These are phyloP conservation scores for Lachnellula cervina DNA, from an alignment of 2,329 filamentous ascomycete genomes.

Conservation along the genomic window DNA sequence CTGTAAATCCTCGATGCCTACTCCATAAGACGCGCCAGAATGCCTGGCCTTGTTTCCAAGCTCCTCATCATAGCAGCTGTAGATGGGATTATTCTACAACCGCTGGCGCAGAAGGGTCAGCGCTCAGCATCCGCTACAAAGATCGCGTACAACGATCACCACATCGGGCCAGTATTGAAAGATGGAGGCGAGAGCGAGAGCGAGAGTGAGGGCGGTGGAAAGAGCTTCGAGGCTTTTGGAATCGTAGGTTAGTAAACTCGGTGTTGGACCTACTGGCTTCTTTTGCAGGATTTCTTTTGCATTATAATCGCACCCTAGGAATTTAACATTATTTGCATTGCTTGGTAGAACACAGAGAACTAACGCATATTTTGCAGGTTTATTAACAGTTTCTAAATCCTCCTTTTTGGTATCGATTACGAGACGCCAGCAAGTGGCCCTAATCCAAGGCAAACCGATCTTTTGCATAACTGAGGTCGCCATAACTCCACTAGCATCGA, in stretches of 20 bases:
- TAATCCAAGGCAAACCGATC: constrained; percentile 74
- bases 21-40: constrained; percentile 21
- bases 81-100: constrained; percentile 33
- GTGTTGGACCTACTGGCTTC: background rate
- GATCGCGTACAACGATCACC: constrained; percentile 29
- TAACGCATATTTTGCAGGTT: constrained; percentile 49
- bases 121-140: constrained; percentile 25
- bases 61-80: constrained; percentile 31
- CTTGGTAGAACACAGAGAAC: background rate
- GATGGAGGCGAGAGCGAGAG: constrained; percentile 7
- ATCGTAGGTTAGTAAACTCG: constrained; percentile 29
- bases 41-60: constrained; percentile 33
- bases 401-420: constrained; percentile 86
- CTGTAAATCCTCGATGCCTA: constrained; percentile 14
- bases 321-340: background rate
- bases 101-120: constrained; percentile 26
- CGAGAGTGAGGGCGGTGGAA: constrained; percentile 13
- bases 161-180: constrained; percentile 20
- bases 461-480: constrained; percentile 87
- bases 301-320: background rate
- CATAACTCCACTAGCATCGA: constrained; percentile 80
- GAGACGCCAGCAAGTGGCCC: constrained; percentile 80
- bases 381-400: constrained; percentile 75
- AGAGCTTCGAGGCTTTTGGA: constrained; percentile 28
- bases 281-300: background rate